phyloP scores from a whole-genome alignment of 306 rosid genomes.

The Rosa lucieae region DNA sequence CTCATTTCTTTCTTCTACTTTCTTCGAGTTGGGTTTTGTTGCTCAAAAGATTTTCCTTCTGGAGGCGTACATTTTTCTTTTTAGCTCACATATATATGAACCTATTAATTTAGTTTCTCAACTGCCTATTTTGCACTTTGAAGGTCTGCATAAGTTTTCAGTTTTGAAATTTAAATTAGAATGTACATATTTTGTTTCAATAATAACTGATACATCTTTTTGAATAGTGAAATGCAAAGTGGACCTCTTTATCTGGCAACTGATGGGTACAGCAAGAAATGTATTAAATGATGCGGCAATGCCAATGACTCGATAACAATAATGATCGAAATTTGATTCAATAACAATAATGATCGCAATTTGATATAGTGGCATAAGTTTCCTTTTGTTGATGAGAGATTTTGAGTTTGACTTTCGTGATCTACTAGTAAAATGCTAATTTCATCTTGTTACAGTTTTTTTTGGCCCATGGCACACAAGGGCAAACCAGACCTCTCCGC shows the following conservation, averaged over 20 bases:
- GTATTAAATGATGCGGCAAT: too few relatives aligned
- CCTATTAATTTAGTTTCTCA: not conserved
- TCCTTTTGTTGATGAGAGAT: not conserved
- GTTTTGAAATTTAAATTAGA: not conserved
- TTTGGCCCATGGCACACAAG: not conserved
- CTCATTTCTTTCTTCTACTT: slow-evolving; percentile 2
- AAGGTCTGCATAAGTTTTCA: not conserved
- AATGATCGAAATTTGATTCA: too few relatives aligned
- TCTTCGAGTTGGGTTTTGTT: not conserved
- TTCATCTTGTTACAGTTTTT: too few relatives aligned
- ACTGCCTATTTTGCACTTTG: not conserved
- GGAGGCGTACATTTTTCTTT: not conserved
- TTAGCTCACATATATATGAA: not conserved
- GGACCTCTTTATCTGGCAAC: not conserved
- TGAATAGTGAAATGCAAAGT: not conserved
- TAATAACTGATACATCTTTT: not conserved
- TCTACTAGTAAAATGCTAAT: too few relatives aligned
- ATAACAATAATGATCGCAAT: not conserved
- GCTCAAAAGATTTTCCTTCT: not conserved
- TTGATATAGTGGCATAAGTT: not conserved
- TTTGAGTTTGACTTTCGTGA: too few relatives aligned
- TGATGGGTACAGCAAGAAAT: not conserved
- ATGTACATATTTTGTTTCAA: not conserved
- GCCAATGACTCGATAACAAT: too few relatives aligned
- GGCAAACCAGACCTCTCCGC: not conserved